Evolutionary conservation across 1,284 basidiomycete genomes (phyloP), one percentile per base, ranked within the genome.

Genomic region (Microbotryum intermedium): DNA sequence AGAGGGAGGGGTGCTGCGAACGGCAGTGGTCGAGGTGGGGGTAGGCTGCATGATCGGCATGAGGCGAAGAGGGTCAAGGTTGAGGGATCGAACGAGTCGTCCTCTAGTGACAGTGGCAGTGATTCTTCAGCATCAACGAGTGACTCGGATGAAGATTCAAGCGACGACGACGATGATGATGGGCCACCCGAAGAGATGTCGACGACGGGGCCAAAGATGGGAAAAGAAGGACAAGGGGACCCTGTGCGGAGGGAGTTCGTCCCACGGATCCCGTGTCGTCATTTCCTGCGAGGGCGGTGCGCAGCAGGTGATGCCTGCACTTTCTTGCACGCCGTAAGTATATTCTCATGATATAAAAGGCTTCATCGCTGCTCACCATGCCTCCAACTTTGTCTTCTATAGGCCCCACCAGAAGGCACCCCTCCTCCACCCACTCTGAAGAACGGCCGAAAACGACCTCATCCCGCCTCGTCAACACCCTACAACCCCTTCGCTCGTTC

Each of bases 401-500:
- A 66, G 62, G 39, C 59, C n/a, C 60, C 63, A 7, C 26, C 53
- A 11, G 50, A 50, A 25, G 13, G 29, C 30, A 46, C 57, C 20
- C 49, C 39, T 1, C 55, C 56, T 1, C 59, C 63, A 21, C 46
- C 57, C 13, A 57, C 54, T 7, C 58, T 54, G 0, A 55, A 50
- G 23, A 39, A 18, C 34, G 11, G 13, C 34, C 39, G 59, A 25
- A 25, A 59, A 26, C 61, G 65, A 26, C 60, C 71, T 16, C 58
- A 58, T 58, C n/a, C 69, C 64, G 9, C 62, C 63, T 2, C 59
- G 57, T 1, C 75, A 11, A 39, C 76, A 6, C 77, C 79, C 6
- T 77, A 74, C 54, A 89, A 88, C 74, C 82, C 84, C 0, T 91
- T 91, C 43, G 79, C 58, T 4, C 58, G 61, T 2, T 55, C 58